Percentiles rank a stretch among this genome's conserved stretches.
Conservation (phyloP, 2,329 filamentous ascomycete species). For the Xylaria sp. region DNA sequence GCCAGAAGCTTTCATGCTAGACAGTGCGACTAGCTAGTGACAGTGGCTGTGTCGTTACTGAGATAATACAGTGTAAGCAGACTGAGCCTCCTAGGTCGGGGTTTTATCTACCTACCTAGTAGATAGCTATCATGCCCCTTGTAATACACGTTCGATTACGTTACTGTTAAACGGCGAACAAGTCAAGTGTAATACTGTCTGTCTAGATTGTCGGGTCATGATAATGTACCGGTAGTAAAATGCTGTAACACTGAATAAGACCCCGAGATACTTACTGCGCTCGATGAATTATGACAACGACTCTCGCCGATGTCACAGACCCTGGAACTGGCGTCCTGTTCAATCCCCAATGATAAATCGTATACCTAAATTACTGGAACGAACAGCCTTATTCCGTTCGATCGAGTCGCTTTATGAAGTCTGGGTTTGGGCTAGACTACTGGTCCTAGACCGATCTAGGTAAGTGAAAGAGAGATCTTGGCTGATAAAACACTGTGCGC, state of each 20-base stretch:
- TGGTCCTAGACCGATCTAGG: not conserved
- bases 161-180: not conserved
- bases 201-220: not conserved
- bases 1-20: not conserved
- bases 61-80: constrained; percentile 29
- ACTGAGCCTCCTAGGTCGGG: not conserved
- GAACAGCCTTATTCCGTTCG: not conserved
- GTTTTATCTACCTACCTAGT: not conserved
- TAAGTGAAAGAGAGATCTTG: constrained; percentile 10
- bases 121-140: not conserved
- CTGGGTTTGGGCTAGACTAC: constrained; percentile 3
- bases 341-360: no score
- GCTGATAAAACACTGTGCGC: constrained; percentile 23
- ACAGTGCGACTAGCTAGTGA: constrained; percentile 2
- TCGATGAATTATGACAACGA: not conserved
- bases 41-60: constrained; percentile 8
- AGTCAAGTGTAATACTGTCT: not conserved
- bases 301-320: not conserved
- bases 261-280: no score
- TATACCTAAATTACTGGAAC: not conserved
- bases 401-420: not conserved
- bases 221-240: not conserved
- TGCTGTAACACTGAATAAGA: not conserved
- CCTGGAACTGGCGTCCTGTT: no score
- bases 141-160: not conserved